A percentile compares a stretch with the other conserved stretches of the same genome.
phyloP scores from a whole-genome alignment of 129 eudicot species.

The Saposhnikovia divaricata region DNA sequence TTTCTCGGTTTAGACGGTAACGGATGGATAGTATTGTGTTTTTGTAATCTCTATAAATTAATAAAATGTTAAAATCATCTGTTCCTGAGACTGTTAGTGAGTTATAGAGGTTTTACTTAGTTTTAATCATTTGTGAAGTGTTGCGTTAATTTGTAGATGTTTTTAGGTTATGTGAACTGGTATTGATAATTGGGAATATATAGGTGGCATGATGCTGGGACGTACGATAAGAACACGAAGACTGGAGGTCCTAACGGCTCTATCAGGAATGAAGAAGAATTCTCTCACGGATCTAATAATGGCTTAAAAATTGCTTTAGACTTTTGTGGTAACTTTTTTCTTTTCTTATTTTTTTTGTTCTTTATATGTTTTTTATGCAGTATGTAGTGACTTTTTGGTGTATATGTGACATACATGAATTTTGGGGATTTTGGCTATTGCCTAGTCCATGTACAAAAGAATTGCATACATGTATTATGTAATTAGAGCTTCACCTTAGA shows the following conservation, averaged over 20 bases:
- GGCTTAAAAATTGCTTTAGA: constrained; percentile 81
- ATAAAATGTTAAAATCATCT: not conserved
- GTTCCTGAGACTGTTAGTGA: not conserved
- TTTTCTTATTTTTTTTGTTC: not conserved
- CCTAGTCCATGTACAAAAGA: not conserved
- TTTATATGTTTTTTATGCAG: not conserved
- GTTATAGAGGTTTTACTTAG: not conserved
- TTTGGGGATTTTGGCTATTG: not conserved
- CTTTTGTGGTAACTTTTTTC: constrained; percentile 48
- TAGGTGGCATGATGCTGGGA: constrained; percentile 99
- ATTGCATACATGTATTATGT: not conserved
- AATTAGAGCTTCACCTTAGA: not conserved
- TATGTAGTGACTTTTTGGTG: not conserved
- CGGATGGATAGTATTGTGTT: too few species aligned
- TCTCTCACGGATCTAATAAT: constrained; percentile 62
- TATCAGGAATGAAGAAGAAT: constrained; percentile 74
- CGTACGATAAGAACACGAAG: constrained; percentile 72
- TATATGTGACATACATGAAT: not conserved
- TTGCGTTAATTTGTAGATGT: too few species aligned
- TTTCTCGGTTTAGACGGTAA: too few species aligned
- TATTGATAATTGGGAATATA: constrained; percentile 4
- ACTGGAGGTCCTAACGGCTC: constrained; percentile 97
- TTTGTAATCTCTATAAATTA: too few species aligned
- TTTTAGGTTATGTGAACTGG: not conserved
- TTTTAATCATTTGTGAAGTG: too few species aligned